Evolutionary conservation across 2,329 filamentous ascomycete genomes (phyloP), one percentile per base, ranked within the genome.

Genomic region (Thelonectria olida): DNA sequence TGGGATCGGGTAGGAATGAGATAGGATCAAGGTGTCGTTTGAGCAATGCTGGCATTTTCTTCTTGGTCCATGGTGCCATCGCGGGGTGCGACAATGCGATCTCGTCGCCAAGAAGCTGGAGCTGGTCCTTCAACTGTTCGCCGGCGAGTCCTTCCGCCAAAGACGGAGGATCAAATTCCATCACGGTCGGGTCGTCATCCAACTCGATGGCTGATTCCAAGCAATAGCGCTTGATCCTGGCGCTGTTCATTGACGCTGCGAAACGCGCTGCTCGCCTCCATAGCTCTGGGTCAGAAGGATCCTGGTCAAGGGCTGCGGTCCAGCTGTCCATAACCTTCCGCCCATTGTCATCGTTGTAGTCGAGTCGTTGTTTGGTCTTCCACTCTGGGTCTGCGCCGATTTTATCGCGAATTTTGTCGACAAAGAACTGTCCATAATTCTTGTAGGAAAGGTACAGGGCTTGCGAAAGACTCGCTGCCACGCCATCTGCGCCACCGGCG

Each of bases 391-490:
- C 59, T 80, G 81, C 74, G n/a, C 56, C 57, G 5, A 50, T 58
- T 31, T 65, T 57, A 19, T 80, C 78, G 56, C 75, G 79, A 4
- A 78, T 67, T 53, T 74, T 77, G 55, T 99, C 95, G n/a, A 99
- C 82, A 59, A 90, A 82, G 73, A 97, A 97, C 73, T 98, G 92
- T 41, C 93, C 96, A 78, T 95, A 90, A 70, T 98, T 99, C 77
- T 98, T 99, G 82, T 96, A 93, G 1, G 95, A 92, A 7, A 99
- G 85, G 72, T 97, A 97, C 19, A 98, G 84, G 10, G 96, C 93
- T 73, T 97, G 94, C 0, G 92, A 90, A 9, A 98, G 81, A 49
- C 90, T 95, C 73, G 91, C 96, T 15, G 90, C 92, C 2, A 89
- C 88, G 25, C 88, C 90, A 66, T 96, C 93, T 49, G 87, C 86